phyloP scores from a whole-genome alignment of 495 filamentous ascomycete genomes.

The Lasiosphaeria hispida region DNA sequence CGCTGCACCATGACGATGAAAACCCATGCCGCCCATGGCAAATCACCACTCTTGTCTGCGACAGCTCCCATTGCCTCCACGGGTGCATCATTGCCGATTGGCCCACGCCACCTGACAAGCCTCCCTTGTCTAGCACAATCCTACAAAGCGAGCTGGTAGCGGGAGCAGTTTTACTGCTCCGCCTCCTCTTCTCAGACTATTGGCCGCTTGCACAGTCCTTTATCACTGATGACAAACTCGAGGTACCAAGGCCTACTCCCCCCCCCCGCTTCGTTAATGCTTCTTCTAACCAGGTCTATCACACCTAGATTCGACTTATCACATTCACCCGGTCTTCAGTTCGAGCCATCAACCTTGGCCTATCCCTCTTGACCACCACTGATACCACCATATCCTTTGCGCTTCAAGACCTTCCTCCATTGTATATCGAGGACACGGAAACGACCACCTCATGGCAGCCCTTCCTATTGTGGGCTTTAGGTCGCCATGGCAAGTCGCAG shows the following conservation, averaged over 20 bases:
- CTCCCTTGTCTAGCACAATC: conserved; percentile 1
- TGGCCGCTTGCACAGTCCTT: conserved; percentile 5
- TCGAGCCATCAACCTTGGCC: conserved; percentile 5
- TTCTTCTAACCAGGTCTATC: conserved; percentile 2
- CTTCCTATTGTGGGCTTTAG: conserved; percentile 3
- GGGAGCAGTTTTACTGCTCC: conserved; percentile 4
- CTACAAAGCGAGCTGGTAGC: conserved; percentile 8
- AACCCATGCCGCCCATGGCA: conserved; percentile 4
- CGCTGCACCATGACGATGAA: neutral
- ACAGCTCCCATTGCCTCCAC: conserved; percentile 7
- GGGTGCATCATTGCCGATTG: conserved; percentile 9
- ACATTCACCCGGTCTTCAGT: conserved; percentile 2
- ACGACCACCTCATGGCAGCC: conserved; percentile 11
- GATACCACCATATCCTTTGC: conserved; percentile 4
- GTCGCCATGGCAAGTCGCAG: conserved; percentile 2
- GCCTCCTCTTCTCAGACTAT: conserved; percentile 5
- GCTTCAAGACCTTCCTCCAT: neutral
- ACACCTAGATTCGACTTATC: conserved; percentile 7
- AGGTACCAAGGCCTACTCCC: conserved; percentile 3
- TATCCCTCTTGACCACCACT: neutral
- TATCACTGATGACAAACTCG: conserved; percentile 2
- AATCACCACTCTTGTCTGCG: conserved; percentile 2
- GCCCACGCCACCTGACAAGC: conserved; percentile 1
- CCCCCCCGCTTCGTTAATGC: neutral
- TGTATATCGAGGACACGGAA: neutral